Conservation (phyloP, 176 grass and related monocot genomes). For the Cenchrus fungigraminus region DNA sequence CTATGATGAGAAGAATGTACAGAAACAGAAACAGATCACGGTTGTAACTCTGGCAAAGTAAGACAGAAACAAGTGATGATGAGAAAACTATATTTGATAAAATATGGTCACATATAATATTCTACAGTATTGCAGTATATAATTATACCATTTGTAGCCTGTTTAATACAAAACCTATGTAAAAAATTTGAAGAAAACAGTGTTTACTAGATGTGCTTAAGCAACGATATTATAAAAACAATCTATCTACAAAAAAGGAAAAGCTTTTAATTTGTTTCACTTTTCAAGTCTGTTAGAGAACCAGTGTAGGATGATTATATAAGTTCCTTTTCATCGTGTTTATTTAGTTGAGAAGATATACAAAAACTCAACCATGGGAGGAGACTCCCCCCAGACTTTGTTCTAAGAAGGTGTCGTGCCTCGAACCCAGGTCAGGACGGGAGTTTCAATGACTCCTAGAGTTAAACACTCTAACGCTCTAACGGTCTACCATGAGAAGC, state of each 20-base stretch:
- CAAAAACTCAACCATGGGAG: too few relatives aligned
- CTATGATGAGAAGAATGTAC: constrained; percentile 73
- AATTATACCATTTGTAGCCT: too few relatives aligned
- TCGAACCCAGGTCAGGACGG: too few relatives aligned
- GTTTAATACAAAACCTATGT: background rate
- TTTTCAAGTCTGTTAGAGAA: too few relatives aligned
- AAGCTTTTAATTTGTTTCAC: background rate
- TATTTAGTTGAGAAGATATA: background rate
- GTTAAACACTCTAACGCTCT: too few relatives aligned
- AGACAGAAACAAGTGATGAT: background rate
- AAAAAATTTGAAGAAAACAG: background rate
- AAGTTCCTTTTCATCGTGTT: background rate
- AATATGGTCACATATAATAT: background rate
- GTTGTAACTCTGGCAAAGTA: constrained; percentile 68
- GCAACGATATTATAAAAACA: constrained; percentile 11
- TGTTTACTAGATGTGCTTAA: constrained; percentile 2
- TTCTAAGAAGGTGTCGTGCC: too few relatives aligned
- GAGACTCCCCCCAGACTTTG: too few relatives aligned
- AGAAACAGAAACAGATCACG: constrained; percentile 75
- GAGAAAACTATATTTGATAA: constrained; percentile 19
- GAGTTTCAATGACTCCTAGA: too few relatives aligned
- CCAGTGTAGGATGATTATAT: too few relatives aligned
- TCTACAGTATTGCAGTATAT: background rate
- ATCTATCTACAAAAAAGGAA: background rate
- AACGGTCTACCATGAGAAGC: too few relatives aligned